Conservation (phyloP, 495 filamentous ascomycete genomes). For the Talaromyces proteolyticus region DNA sequence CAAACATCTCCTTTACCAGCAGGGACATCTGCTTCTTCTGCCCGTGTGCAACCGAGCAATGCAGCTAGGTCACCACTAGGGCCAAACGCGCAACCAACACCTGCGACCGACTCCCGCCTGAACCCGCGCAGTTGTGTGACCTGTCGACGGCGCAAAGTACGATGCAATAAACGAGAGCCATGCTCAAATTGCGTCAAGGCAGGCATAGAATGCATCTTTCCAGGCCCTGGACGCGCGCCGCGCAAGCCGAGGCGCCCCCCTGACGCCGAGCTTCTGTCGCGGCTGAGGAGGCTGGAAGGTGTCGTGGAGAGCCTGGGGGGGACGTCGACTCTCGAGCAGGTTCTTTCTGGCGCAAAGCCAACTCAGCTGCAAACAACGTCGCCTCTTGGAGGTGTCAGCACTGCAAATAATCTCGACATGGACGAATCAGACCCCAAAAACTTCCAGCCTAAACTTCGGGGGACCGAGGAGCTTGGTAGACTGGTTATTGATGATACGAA, state of each 20-base stretch:
- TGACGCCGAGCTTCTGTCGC: constrained; percentile 71
- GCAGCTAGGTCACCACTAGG: background rate
- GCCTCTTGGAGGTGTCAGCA: no score
- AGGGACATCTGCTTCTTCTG: no score
- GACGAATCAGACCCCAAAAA: constrained; percentile 19
- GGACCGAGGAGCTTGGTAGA: constrained; percentile 63
- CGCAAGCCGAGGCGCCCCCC: constrained; percentile 59
- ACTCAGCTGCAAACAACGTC: background rate
- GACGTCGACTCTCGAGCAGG: background rate
- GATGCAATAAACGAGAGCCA: constrained; percentile 78
- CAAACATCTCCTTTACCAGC: no score
- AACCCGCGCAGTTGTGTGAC: constrained; percentile 77
- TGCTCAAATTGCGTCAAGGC: constrained; percentile 81
- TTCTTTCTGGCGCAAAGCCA: background rate
- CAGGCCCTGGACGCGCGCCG: constrained; percentile 74
- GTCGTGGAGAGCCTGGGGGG: constrained; percentile 65
- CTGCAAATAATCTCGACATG: background rate
- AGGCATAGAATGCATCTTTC: constrained; percentile 77
- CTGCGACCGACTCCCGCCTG: constrained; percentile 17
- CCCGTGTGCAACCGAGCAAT: no score
- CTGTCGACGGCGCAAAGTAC: constrained; percentile 78
- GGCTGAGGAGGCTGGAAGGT: constrained; percentile 72
- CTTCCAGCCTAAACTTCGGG: constrained; percentile 9
- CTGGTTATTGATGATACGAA: constrained; percentile 77
- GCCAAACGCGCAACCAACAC: constrained; percentile 9